Evolutionary conservation across 306 rosid genomes (phyloP).

Genomic region (Trichosanthes truncata): DNA sequence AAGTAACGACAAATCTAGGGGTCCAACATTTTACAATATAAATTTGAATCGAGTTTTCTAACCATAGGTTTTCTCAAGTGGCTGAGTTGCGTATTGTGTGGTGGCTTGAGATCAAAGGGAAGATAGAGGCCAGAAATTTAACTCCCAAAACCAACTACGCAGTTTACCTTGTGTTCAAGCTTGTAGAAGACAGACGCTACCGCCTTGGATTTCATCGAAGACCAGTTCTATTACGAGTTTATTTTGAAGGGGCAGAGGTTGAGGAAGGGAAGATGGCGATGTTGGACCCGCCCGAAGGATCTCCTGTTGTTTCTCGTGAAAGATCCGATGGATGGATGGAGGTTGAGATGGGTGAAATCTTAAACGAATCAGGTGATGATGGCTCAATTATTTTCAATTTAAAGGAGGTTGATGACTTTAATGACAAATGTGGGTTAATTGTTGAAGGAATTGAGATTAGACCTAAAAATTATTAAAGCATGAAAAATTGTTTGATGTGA

Average conservation of each 20-base stretch:
- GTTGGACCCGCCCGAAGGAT: conserved; percentile 4
- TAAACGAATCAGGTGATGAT: conserved; percentile 17
- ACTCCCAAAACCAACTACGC: conserved; percentile 18
- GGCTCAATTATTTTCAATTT: conserved; percentile 7
- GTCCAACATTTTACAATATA: no score
- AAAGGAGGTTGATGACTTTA: not conserved
- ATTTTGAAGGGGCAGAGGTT: not conserved
- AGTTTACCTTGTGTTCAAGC: conserved; percentile 21
- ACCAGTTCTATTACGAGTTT: not conserved
- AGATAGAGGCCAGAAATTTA: conserved; percentile 8
- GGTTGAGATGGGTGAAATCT: conserved; percentile 26
- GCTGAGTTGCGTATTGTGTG: conserved; percentile 1
- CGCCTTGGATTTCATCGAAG: not conserved
- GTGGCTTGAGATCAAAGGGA: conserved; percentile 20
- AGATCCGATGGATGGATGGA: conserved; percentile 24
- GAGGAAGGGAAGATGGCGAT: not conserved
- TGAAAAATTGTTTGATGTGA: not conserved
- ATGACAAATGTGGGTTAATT: conserved; percentile 9
- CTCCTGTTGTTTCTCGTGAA: not conserved
- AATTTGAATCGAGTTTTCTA: not conserved
- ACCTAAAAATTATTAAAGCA: not conserved
- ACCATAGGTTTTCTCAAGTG: conserved; percentile 20
- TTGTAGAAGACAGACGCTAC: not conserved
- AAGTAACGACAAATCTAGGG: no score
- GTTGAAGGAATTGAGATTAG: conserved; percentile 34